phyloP scores from a whole-genome alignment of 129 eudicot species.

The Silybum marianum region DNA sequence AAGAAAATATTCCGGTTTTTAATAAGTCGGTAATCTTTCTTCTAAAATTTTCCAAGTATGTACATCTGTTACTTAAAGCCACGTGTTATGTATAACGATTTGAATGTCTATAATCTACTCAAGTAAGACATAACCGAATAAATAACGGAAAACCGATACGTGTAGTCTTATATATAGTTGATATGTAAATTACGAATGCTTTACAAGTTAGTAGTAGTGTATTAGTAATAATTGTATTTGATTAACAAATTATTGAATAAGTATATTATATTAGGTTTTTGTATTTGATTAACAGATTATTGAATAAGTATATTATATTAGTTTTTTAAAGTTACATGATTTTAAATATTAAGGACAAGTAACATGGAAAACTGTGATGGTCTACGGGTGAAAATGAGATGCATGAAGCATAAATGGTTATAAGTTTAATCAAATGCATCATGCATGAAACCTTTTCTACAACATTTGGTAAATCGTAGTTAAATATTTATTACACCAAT shows the following conservation, averaged over 20 bases:
- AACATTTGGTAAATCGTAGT: background rate
- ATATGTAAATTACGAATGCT: background rate
- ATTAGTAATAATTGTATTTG: too few species aligned
- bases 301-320: background rate
- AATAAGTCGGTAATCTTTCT: background rate
- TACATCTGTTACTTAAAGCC: background rate
- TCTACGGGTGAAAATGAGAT: background rate
- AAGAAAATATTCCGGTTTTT: background rate
- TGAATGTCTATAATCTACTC: background rate
- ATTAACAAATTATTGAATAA: background rate
- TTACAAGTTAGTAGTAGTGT: background rate
- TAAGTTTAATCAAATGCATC: background rate
- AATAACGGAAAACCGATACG: background rate
- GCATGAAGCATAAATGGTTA: background rate
- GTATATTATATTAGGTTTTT: background rate
- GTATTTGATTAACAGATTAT: background rate
- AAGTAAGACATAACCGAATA: background rate
- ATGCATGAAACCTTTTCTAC: background rate
- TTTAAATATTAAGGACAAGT: background rate
- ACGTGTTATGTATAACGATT: background rate
- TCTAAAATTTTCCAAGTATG: background rate
- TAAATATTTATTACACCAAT: background rate
- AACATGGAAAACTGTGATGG: background rate
- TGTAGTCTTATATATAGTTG: background rate
- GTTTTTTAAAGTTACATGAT: background rate